Conservation (phyloP, 2,329 filamentous ascomycete species). For the Colletotrichum gloeosporioides region DNA sequence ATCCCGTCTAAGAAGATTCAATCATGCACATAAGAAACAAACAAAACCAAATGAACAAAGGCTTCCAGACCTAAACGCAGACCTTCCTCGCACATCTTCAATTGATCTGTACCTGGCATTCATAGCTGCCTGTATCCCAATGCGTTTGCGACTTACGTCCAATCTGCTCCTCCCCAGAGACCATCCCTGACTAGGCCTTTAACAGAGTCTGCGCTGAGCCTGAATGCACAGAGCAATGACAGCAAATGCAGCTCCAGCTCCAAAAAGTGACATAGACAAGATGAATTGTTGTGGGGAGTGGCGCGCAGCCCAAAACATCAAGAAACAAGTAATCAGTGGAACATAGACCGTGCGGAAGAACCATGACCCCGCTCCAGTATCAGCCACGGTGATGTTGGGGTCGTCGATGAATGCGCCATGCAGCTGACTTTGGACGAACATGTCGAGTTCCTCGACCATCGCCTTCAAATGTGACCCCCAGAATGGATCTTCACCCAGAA, state of each 20-base stretch:
- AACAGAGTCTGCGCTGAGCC: background rate
- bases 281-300: background rate
- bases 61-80: background rate
- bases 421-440: background rate
- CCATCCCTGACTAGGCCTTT: background rate
- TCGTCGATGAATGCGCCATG: background rate
- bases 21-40: background rate
- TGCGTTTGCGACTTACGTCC: background rate
- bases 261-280: background rate
- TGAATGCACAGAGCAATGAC: background rate
- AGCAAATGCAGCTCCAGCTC: background rate
- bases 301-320: background rate
- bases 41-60: background rate
- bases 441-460: background rate
- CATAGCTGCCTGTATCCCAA: background rate
- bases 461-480: background rate
- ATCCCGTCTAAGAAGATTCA: background rate
- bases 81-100: background rate
- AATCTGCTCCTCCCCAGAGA: background rate
- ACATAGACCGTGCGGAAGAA: background rate
- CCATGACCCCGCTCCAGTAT: background rate
- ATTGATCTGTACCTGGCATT: background rate
- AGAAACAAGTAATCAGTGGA: background rate
- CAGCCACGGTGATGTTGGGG: background rate
- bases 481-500: background rate